phyloP scores from a whole-genome alignment of 768 basidiomycete genomes.

The Termitomyces sp. region DNA sequence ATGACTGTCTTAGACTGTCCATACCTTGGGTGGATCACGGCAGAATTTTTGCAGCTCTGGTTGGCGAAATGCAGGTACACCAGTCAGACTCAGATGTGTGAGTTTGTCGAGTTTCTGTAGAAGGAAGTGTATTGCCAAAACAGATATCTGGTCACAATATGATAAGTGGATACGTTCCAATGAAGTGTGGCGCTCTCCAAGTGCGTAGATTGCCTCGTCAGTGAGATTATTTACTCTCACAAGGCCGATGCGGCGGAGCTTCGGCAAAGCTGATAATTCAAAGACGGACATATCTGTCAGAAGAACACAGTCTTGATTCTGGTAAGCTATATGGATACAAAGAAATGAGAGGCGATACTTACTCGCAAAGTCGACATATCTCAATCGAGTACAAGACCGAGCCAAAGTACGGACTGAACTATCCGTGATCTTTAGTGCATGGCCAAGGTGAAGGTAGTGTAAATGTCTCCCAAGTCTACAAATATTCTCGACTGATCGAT shows the following conservation, averaged over 20 bases:
- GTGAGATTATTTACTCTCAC: constrained; percentile 92
- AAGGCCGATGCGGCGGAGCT: constrained; percentile 90
- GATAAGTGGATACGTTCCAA: constrained; percentile 96
- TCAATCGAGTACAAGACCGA: constrained; percentile 78
- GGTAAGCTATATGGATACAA: constrained; percentile 10
- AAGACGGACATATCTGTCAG: constrained; percentile 94
- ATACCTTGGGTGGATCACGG: constrained; percentile 77
- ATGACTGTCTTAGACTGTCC: constrained; percentile 13
- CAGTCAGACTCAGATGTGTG: constrained; percentile 95
- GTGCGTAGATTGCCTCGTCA: constrained; percentile 86
- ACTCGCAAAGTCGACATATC: constrained; percentile 98
- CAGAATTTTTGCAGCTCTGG: constrained; percentile 87
- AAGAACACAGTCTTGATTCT: constrained; percentile 63
- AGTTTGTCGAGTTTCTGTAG: constrained; percentile 85
- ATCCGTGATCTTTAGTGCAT: constrained; percentile 87
- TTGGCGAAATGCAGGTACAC: constrained; percentile 87
- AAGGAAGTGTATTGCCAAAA: constrained; percentile 86
- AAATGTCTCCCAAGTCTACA: constrained; percentile 86
- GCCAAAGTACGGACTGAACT: constrained; percentile 80
- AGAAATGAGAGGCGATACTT: constrained; percentile 24
- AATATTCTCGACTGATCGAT: constrained; percentile 77
- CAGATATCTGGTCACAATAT: constrained; percentile 93
- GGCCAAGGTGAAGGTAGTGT: constrained; percentile 94
- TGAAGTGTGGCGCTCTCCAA: constrained; percentile 79
- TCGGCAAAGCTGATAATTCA: constrained; percentile 82